Conservation (phyloP, 1,139 yeast genomes). For the Sugiyamaella japonica region DNA sequence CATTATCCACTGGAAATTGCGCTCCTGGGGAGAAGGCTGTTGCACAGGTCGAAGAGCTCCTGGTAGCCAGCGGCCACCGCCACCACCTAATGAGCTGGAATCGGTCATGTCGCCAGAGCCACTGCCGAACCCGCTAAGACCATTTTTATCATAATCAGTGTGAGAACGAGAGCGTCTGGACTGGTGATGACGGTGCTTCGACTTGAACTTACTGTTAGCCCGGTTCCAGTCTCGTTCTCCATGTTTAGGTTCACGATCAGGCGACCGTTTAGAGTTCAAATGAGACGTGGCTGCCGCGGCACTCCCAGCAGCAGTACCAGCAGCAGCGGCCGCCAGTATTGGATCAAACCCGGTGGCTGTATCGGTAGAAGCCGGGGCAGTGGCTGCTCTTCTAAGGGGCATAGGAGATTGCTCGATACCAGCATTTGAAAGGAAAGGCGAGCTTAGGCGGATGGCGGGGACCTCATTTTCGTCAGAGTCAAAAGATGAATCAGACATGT, state of each 20-base stretch:
- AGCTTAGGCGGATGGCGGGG: slow-evolving; percentile 22
- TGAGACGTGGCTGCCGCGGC: background rate
- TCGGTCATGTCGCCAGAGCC: background rate
- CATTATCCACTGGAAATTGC: slow-evolving; percentile 4
- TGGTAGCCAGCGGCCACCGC: slow-evolving; percentile 6
- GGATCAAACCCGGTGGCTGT: too few species aligned
- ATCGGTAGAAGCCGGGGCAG: background rate
- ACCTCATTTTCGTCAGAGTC: slow-evolving; percentile 26
- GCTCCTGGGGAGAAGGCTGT: slow-evolving; percentile 1
- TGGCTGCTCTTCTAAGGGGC: slow-evolving; percentile 3
- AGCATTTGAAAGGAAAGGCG: background rate
- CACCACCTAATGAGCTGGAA: too few species aligned
- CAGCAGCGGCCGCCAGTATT: slow-evolving; percentile 4
- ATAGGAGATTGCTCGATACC: background rate
- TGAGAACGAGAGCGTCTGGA: slow-evolving; percentile 1
- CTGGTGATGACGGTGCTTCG: background rate
- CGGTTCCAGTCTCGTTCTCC: background rate
- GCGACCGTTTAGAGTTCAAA: background rate
- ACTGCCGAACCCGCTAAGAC: background rate
- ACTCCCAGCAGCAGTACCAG: slow-evolving; percentile 6
- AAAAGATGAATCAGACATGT: slow-evolving; percentile 11
- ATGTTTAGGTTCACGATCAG: slow-evolving; percentile 2
- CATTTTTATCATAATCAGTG: slow-evolving; percentile 13
- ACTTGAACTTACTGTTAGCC: slow-evolving; percentile 1
- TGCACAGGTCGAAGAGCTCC: slow-evolving; percentile 12